Evolutionary conservation across 768 basidiomycete species (phyloP).

Genomic region (Boletus sp.): DNA sequence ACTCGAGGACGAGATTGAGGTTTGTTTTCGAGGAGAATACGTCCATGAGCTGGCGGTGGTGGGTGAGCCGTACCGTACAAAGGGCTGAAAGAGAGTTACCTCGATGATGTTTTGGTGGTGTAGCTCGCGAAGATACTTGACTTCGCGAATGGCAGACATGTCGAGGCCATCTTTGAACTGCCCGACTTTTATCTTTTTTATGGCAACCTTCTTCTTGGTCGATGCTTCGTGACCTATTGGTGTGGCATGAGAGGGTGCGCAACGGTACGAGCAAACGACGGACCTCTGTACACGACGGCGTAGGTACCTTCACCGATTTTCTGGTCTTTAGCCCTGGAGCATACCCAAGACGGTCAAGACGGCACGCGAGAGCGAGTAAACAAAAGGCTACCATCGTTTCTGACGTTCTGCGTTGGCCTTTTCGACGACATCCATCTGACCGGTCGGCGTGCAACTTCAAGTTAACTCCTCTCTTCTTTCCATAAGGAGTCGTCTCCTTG

Average conservation of each 20-base stretch:
- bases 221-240: constrained; percentile 65
- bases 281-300: constrained; percentile 93
- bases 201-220: constrained; percentile 84
- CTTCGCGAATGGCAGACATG: constrained; percentile 98
- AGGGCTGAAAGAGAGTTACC: constrained; percentile 37
- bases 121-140: constrained; percentile 93
- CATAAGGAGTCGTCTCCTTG: background rate
- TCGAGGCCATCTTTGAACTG: constrained; percentile 98
- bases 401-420: constrained; percentile 73
- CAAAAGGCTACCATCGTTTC: constrained; percentile 53
- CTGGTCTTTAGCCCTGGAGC: constrained; percentile 70
- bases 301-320: constrained; percentile 93
- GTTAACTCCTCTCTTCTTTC: background rate
- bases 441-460: too few relatives aligned
- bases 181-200: constrained; percentile 97
- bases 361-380: background rate
- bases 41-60: constrained; percentile 72
- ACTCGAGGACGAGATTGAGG: constrained; percentile 95
- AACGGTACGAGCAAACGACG: constrained; percentile 10
- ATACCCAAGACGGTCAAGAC: constrained; percentile 14
- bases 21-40: constrained; percentile 97
- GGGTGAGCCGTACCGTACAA: background rate
- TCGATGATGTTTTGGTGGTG: constrained; percentile 95
- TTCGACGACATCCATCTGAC: constrained; percentile 75
- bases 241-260: background rate